These are phyloP conservation scores for Cylindrotheca closterium DNA, from an alignment of 108 stramenopile genomes.

Conservation along the genomic window DNA sequence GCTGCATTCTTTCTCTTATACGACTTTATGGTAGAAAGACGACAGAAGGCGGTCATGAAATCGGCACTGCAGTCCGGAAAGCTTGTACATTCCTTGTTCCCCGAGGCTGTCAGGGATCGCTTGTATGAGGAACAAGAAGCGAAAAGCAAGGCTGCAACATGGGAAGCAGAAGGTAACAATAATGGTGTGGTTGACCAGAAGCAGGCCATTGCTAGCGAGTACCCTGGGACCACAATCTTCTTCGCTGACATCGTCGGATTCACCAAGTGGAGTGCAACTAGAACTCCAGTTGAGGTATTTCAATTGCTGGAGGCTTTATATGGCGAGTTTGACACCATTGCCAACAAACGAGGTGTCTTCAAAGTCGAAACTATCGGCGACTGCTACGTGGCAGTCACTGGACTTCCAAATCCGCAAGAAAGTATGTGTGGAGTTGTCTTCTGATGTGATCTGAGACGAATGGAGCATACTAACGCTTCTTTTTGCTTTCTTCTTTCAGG, in stretches of 20 bases:
- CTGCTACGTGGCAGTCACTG: background rate
- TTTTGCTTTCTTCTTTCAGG: too few species aligned
- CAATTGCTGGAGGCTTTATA: slow-evolving; percentile 1
- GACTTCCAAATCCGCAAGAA: too few species aligned
- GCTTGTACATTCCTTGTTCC: slow-evolving; percentile 45
- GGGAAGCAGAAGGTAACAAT: too few species aligned
- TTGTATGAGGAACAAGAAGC: background rate
- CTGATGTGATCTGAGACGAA: too few species aligned
- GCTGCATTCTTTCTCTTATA: slow-evolving; percentile 38
- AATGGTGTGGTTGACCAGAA: background rate
- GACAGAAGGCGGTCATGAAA: slow-evolving; percentile 25
- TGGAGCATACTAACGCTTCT: too few species aligned
- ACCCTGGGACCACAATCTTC: background rate
- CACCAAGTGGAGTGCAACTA: slow-evolving; percentile 1
- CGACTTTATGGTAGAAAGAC: slow-evolving; percentile 40
- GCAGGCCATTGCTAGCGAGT: background rate
- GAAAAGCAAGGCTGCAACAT: too few species aligned
- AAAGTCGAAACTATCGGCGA: too few species aligned
- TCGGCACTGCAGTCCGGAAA: slow-evolving; percentile 30
- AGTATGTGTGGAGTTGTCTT: too few species aligned
- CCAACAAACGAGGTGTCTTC: background rate
- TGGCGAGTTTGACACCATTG: background rate
- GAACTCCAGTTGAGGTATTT: background rate
- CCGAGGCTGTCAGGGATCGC: slow-evolving; percentile 38
- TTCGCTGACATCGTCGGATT: slow-evolving; percentile 1